phyloP scores from a whole-genome alignment of 2,329 filamentous ascomycete species.

The Pseudogymnoascus sp. region DNA sequence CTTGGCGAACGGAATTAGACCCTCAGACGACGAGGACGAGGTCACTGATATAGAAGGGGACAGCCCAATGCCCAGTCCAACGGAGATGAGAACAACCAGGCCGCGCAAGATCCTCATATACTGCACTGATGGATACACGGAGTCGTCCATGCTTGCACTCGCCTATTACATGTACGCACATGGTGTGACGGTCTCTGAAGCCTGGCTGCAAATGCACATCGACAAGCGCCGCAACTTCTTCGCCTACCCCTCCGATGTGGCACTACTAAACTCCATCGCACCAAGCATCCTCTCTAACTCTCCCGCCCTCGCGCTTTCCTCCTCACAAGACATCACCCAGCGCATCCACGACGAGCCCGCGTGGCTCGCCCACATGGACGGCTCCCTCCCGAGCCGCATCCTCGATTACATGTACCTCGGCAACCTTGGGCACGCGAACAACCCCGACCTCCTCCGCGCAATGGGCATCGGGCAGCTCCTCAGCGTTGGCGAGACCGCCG shows the following conservation, averaged over 20 bases:
- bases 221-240: slow-evolving; percentile 87
- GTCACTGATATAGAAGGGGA: slow-evolving; percentile 44
- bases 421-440: slow-evolving; percentile 89
- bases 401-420: slow-evolving; percentile 94
- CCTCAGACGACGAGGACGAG: slow-evolving; percentile 14
- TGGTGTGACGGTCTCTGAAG: slow-evolving; percentile 69
- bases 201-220: slow-evolving; percentile 80
- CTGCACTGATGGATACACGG: slow-evolving; percentile 92
- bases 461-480: slow-evolving; percentile 82
- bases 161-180: slow-evolving; percentile 93
- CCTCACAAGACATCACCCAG: slow-evolving; percentile 45
- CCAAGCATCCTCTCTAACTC: slow-evolving; percentile 67
- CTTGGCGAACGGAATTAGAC: slow-evolving; percentile 58
- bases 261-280: slow-evolving; percentile 69
- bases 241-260: slow-evolving; percentile 84
- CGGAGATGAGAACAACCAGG: slow-evolving; percentile 24
- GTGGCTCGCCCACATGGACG: slow-evolving; percentile 81
- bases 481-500: slow-evolving; percentile 82
- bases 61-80: slow-evolving; percentile 39
- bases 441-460: slow-evolving; percentile 70
- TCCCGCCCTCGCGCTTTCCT: slow-evolving; percentile 44
- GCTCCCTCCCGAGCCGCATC: slow-evolving; percentile 82
- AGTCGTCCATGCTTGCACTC: slow-evolving; percentile 79
- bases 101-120: slow-evolving; percentile 72
- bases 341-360: slow-evolving; percentile 55